phyloP scores from a whole-genome alignment of 345 rosid genomes.

The Pugionium dolabratum region DNA sequence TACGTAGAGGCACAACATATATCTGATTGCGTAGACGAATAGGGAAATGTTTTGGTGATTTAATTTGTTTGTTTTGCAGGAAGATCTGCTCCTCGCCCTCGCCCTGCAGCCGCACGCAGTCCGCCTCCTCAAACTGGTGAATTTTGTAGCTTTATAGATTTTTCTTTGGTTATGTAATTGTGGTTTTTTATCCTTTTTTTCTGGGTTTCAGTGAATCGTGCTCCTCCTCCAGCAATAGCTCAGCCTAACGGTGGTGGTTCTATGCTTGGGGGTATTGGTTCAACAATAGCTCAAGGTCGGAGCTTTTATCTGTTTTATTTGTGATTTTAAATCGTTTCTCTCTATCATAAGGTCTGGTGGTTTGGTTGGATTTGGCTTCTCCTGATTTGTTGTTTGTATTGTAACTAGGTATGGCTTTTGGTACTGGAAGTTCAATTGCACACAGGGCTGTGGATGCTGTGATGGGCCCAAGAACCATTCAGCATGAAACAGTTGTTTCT shows the following conservation, averaged over 20 bases:
- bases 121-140: constrained; percentile 37
- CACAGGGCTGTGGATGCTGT: constrained; percentile 85
- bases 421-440: constrained; percentile 76
- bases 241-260: constrained; percentile 67
- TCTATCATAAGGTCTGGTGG: neutral
- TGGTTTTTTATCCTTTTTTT: neutral
- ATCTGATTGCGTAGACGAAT: neutral
- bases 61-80: constrained; percentile 16
- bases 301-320: neutral
- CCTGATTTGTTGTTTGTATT: neutral
- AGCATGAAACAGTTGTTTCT: constrained; percentile 61
- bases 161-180: neutral
- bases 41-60: neutral
- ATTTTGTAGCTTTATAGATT: neutral
- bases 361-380: neutral
- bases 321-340: neutral
- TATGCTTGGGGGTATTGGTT: constrained; percentile 64
- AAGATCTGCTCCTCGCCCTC: constrained; percentile 34
- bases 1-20: neutral
- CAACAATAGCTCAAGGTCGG: constrained; percentile 89
- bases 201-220: constrained; percentile 56
- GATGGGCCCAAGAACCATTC: constrained; percentile 81
- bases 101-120: constrained; percentile 21
- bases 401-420: constrained; percentile 73
- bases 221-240: constrained; percentile 85